A percentile compares a stretch with the other conserved stretches of the same genome.
These are phyloP conservation scores for Trametes cingulata DNA, from an alignment of 768 basidiomycete species.

Conservation along the genomic window DNA sequence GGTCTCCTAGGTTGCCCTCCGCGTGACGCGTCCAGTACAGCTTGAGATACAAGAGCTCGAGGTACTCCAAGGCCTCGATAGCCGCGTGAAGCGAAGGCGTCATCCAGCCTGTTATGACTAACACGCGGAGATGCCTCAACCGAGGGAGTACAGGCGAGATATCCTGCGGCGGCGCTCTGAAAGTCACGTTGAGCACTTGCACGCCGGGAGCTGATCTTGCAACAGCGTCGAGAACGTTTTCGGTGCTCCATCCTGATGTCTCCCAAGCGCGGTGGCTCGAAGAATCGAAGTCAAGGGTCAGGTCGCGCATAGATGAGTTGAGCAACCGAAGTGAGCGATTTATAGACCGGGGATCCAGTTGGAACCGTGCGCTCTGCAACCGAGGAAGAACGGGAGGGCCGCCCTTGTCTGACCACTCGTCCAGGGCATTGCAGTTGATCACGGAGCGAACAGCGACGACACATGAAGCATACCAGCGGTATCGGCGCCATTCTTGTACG, in stretches of 20 bases:
- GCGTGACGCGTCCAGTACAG: conserved; percentile 8
- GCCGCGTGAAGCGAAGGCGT: conserved; percentile 7
- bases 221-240: neutral
- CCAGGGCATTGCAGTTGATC: conserved; percentile 6
- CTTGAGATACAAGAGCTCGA: conserved; percentile 7
- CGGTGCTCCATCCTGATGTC: neutral
- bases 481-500: neutral
- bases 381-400: conserved; percentile 1
- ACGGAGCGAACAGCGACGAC: neutral
- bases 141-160: neutral
- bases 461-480: conserved; percentile 11
- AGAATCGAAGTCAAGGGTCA: conserved; percentile 4
- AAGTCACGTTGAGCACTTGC: conserved; percentile 5
- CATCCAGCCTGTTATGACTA: conserved; percentile 8
- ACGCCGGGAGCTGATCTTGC: neutral
- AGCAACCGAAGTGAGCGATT: conserved; percentile 7
- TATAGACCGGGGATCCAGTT: neutral
- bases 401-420: conserved; percentile 7
- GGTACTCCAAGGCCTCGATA: neutral
- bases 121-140: conserved; percentile 1
- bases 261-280: neutral
- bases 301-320: neutral
- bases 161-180: neutral
- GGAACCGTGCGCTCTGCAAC: neutral
- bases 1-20: neutral